Evolutionary conservation across 257 asterid genomes (phyloP).

Genomic region (Phtheirospermum japonicum): DNA sequence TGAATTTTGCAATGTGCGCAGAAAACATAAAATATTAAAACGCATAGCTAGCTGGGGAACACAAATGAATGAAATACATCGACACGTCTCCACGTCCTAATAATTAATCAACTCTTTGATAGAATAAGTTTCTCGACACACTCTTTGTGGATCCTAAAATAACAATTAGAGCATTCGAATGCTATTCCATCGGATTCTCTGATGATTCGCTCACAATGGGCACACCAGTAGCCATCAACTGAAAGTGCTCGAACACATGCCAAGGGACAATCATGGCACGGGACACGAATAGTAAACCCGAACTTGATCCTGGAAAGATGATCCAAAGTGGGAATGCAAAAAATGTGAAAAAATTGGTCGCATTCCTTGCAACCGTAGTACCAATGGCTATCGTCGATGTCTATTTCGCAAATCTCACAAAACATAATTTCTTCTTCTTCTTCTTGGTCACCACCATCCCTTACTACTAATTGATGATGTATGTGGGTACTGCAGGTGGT

Average conservation of each 20-base stretch:
- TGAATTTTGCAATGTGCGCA: no score
- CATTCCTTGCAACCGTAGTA: no score
- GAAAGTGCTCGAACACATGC: conserved; percentile 1
- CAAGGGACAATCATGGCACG: no score
- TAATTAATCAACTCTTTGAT: no score
- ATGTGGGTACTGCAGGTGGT: no score
- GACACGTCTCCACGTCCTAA: no score
- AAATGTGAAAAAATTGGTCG: no score
- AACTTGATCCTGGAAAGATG: conserved; percentile 9
- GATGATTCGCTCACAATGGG: background rate
- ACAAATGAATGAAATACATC: no score
- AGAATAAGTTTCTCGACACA: conserved; percentile 4
- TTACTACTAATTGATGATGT: no score
- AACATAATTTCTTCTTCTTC: background rate
- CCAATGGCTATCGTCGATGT: background rate
- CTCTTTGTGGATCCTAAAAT: background rate
- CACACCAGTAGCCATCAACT: background rate
- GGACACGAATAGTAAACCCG: background rate
- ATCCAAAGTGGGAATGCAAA: no score
- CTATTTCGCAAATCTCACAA: conserved; percentile 20
- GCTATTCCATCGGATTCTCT: background rate
- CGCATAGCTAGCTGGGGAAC: no score
- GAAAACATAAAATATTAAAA: no score
- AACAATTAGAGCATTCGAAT: conserved; percentile 12
- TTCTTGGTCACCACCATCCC: background rate